Percentiles rank a stretch among this genome's conserved stretches.
phyloP scores from a whole-genome alignment of 305 asterid genomes.

The Rubia occidens region DNA sequence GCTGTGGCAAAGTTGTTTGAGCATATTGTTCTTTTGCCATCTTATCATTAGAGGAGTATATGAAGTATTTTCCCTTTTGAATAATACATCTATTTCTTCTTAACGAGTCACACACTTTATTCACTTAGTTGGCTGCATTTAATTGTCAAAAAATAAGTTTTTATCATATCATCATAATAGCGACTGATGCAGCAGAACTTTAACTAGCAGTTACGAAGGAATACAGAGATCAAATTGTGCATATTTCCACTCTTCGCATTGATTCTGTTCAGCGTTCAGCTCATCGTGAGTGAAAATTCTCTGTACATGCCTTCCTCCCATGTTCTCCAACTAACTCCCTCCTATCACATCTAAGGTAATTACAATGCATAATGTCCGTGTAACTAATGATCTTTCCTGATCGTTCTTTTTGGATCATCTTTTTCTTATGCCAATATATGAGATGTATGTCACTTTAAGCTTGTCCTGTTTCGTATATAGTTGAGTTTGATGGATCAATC shows the following conservation, averaged over 20 bases:
- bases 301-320: neutral
- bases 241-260: neutral
- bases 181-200: too few species aligned
- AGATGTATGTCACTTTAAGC: neutral
- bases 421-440: neutral
- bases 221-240: constrained; percentile 1
- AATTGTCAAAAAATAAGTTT: too few species aligned
- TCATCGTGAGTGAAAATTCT: neutral
- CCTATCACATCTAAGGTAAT: constrained; percentile 49
- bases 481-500: neutral
- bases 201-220: neutral
- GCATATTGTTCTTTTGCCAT: too few species aligned
- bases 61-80: too few species aligned
- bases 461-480: neutral
- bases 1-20: too few species aligned
- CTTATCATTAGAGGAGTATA: too few species aligned
- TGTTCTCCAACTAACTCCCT: neutral
- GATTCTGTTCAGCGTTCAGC: neutral
- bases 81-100: too few species aligned
- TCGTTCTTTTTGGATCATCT: neutral
- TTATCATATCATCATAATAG: too few species aligned
- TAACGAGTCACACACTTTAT: too few species aligned
- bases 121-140: too few species aligned
- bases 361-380: neutral
- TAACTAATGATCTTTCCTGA: neutral